A percentile compares a stretch with the other conserved stretches of the same genome.
These are phyloP conservation scores for Castanopsis chinensis DNA, from an alignment of 306 rosid genomes.

Conservation along the genomic window DNA sequence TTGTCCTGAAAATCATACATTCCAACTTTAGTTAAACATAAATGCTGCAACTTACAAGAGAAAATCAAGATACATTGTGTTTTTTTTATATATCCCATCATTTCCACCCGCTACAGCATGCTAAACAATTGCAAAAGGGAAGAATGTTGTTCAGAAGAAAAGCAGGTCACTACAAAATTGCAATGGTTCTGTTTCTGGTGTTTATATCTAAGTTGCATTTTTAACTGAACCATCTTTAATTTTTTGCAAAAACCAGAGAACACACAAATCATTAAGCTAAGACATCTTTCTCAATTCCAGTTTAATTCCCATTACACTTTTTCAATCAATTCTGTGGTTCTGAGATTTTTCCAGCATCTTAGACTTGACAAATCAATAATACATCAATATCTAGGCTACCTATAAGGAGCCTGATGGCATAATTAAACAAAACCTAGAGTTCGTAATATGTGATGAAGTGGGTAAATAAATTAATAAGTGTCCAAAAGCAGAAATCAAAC, in stretches of 20 bases:
- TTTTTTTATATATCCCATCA: not conserved
- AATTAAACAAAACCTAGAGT: not conserved
- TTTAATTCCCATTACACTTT: not conserved
- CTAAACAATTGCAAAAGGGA: not conserved
- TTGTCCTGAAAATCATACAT: constrained; percentile 62
- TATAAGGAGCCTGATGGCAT: not conserved
- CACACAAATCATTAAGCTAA: not conserved
- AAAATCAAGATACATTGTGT: not conserved
- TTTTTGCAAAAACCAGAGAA: not conserved
- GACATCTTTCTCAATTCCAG: too few species aligned
- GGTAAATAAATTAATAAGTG: not conserved
- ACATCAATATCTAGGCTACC: not conserved
- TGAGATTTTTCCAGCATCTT: not conserved
- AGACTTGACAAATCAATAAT: not conserved
- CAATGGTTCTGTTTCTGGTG: not conserved
- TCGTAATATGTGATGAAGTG: not conserved
- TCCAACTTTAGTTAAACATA: constrained; percentile 5
- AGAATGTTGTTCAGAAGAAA: not conserved
- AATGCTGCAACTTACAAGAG: not conserved
- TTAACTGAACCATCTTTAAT: not conserved
- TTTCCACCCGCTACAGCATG: not conserved
- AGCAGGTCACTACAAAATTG: not conserved
- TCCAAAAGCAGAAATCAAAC: not conserved
- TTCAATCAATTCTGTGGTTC: not conserved
- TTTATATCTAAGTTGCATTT: not conserved